A percentile compares a stretch with the other conserved stretches of the same genome.
These are phyloP conservation scores for Fistulinella prunicolor DNA, from an alignment of 768 basidiomycete species.

Conservation along the genomic window DNA sequence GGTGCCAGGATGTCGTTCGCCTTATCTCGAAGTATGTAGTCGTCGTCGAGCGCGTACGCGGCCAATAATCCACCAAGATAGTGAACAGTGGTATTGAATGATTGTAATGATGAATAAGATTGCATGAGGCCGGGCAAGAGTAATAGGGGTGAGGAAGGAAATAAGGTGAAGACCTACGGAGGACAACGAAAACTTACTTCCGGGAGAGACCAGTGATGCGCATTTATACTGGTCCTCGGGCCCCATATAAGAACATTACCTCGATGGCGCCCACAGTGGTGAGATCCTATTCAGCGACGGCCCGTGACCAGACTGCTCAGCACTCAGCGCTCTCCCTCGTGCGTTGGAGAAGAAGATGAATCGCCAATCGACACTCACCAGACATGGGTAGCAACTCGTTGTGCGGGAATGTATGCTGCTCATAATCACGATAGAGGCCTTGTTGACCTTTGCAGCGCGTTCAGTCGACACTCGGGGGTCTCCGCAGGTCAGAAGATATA, in stretches of 20 bases:
- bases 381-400: conserved; percentile 66
- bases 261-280: conserved; percentile 81
- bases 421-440: conserved; percentile 68
- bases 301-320: background rate
- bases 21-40: conserved; percentile 58
- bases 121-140: too few species aligned
- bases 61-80: conserved; percentile 86
- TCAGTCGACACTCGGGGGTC: conserved; percentile 42
- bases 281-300: conserved; percentile 53
- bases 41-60: conserved; percentile 71
- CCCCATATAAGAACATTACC: conserved; percentile 79
- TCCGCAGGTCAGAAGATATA: conserved; percentile 2
- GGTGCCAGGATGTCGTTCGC: conserved; percentile 74
- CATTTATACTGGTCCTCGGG: conserved; percentile 66
- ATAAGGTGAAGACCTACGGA: conserved; percentile 30
- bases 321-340: too few species aligned
- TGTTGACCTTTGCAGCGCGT: conserved; percentile 54
- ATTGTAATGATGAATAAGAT: conserved; percentile 19
- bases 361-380: conserved; percentile 52
- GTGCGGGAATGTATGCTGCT: conserved; percentile 54
- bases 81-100: conserved; percentile 84
- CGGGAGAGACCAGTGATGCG: conserved; percentile 55
- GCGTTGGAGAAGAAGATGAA: conserved; percentile 18
- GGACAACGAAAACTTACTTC: conserved; percentile 49
- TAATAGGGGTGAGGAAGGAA: too few species aligned